A percentile compares a stretch with the other conserved stretches of the same genome.
Conservation (phyloP, 2,329 filamentous ascomycete species). For the Apiospora kogelbergensis region DNA sequence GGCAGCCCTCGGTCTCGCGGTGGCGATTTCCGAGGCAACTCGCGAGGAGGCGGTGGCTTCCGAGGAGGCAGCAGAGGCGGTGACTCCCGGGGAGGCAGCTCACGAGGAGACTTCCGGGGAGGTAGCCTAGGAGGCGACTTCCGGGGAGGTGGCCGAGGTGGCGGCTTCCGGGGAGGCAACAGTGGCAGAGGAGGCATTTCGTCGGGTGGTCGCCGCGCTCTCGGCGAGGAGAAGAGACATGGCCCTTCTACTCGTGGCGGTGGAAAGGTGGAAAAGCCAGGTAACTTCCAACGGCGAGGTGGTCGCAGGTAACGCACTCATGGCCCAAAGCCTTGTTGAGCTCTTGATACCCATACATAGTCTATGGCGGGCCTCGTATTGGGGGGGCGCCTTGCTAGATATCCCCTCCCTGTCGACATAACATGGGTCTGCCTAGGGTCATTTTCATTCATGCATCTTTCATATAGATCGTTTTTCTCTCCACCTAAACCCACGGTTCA, state of each 20-base stretch:
- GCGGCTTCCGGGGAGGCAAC: constrained; percentile 35
- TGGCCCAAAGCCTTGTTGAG: background rate
- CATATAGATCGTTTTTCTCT: constrained; percentile 4
- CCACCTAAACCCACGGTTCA: background rate
- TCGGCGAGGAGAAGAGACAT: constrained; percentile 51
- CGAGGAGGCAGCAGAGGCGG: constrained; percentile 17
- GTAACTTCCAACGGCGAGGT: constrained; percentile 22
- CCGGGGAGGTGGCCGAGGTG: constrained; percentile 32
- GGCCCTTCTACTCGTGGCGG: constrained; percentile 37
- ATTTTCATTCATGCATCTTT: background rate
- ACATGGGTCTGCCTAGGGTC: background rate
- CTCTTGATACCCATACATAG: constrained; percentile 9
- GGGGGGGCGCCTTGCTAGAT: background rate
- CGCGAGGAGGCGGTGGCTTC: constrained; percentile 25
- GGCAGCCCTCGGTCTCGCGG: constrained; percentile 19
- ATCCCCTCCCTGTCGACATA: background rate
- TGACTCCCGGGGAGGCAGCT: constrained; percentile 28
- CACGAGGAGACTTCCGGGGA: constrained; percentile 9
- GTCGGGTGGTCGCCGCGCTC: constrained; percentile 44
- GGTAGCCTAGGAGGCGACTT: constrained; percentile 28
- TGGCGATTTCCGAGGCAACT: constrained; percentile 13
- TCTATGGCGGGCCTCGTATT: background rate
- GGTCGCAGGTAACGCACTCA: constrained; percentile 25
- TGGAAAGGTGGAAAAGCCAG: constrained; percentile 40
- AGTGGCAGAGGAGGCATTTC: constrained; percentile 49